These are phyloP conservation scores for Cicer yamashitae DNA, from an alignment of 306 rosid species.

Conservation along the genomic window DNA sequence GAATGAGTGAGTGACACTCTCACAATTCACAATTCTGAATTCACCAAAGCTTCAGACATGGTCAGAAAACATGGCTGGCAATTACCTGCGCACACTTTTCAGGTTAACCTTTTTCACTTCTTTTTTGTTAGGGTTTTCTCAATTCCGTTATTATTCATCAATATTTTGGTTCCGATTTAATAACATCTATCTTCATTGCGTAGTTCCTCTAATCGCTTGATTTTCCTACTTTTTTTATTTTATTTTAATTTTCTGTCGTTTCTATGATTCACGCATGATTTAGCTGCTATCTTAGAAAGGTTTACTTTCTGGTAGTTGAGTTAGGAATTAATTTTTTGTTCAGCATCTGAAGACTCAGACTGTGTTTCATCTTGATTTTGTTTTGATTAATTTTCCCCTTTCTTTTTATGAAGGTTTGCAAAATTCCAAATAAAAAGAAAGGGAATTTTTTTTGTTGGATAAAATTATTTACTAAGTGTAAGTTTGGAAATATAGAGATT, in stretches of 20 bases:
- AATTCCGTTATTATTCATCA: slow-evolving; percentile 5
- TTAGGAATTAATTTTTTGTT: slow-evolving; percentile 9
- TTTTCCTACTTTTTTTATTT: neutral
- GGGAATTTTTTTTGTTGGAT: neutral
- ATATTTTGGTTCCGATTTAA: neutral
- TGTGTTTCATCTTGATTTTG: slow-evolving; percentile 22
- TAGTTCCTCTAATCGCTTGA: slow-evolving; percentile 36
- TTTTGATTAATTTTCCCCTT: neutral
- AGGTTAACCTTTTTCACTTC: slow-evolving; percentile 52
- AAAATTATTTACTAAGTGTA: neutral
- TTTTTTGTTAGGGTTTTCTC: slow-evolving; percentile 54
- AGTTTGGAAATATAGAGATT: too few relatives aligned
- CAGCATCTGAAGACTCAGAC: neutral
- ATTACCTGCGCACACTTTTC: slow-evolving; percentile 96
- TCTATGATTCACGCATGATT: neutral
- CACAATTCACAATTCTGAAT: slow-evolving; percentile 24
- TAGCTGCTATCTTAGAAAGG: slow-evolving; percentile 8
- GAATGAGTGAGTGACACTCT: neutral
- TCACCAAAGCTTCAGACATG: slow-evolving; percentile 55
- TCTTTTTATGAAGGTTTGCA: neutral
- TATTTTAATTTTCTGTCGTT: neutral
- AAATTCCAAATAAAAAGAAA: neutral
- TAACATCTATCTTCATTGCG: slow-evolving; percentile 7
- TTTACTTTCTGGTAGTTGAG: slow-evolving; percentile 22
- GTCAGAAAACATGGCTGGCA: slow-evolving; percentile 99